Conservation (phyloP, 2,329 filamentous ascomycete genomes). For the Microcyclosporella mali region DNA sequence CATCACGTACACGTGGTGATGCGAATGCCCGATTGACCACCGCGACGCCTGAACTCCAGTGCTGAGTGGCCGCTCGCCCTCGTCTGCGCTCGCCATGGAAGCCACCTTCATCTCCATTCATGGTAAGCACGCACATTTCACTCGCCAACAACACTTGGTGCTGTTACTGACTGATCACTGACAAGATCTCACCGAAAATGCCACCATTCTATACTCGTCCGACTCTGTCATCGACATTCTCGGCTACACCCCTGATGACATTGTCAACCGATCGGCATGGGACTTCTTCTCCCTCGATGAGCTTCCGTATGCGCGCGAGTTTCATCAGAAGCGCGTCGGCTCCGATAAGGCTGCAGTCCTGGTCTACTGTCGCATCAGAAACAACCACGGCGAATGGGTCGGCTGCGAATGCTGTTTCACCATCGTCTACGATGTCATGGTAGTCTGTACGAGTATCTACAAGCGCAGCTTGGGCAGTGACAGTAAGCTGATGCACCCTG, state of each 20-base stretch:
- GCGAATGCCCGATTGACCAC: constrained; percentile 1
- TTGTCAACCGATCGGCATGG: constrained; percentile 71
- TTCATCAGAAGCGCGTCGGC: constrained; percentile 66
- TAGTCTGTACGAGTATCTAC: constrained; percentile 78
- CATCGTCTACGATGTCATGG: constrained; percentile 79
- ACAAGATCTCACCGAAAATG: constrained; percentile 66
- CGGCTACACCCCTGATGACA: constrained; percentile 69
- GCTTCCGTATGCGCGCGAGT: constrained; percentile 63
- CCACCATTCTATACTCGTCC: constrained; percentile 74
- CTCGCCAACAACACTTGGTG: neutral
- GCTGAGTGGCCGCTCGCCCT: constrained; percentile 1
- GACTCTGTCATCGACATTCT: constrained; percentile 79
- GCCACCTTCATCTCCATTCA: constrained; percentile 84
- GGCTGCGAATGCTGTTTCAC: constrained; percentile 86
- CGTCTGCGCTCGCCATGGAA: constrained; percentile 23
- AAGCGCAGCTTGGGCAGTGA: constrained; percentile 61
- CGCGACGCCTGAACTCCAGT: neutral
- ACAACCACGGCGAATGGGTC: constrained; percentile 64
- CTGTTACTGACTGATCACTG: neutral
- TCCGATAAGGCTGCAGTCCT: constrained; percentile 81
- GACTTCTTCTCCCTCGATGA: constrained; percentile 83
- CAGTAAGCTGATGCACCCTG: constrained; percentile 50
- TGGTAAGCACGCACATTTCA: constrained; percentile 49
- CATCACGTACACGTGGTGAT: constrained; percentile 1
- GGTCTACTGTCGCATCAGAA: constrained; percentile 68